phyloP scores from a whole-genome alignment of 352 stramenopile species.

The Pythium sukuiense region DNA sequence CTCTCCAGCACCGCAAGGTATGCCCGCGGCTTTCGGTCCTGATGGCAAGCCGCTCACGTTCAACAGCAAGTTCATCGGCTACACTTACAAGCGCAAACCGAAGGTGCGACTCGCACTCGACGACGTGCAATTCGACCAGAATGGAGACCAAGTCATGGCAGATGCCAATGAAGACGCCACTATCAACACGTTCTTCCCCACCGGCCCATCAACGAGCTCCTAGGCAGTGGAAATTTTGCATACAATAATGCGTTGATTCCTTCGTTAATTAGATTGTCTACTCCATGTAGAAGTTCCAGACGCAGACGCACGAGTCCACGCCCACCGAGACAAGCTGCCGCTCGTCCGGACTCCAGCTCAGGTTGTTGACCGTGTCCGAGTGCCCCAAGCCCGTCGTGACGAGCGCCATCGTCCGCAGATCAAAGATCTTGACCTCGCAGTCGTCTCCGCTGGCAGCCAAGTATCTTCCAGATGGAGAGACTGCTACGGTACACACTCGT shows the following conservation, averaged over 20 bases:
- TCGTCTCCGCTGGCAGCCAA: constrained; percentile 84
- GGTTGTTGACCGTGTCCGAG: constrained; percentile 62
- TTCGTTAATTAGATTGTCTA: not conserved
- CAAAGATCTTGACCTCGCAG: constrained; percentile 80
- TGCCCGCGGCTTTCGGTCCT: constrained; percentile 48
- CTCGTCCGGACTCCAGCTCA: constrained; percentile 90
- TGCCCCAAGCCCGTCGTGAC: constrained; percentile 62
- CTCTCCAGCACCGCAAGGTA: constrained; percentile 28
- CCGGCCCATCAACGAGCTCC: not conserved
- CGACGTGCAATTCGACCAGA: constrained; percentile 64
- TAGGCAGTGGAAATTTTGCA: constrained; percentile 4
- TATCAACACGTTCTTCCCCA: constrained; percentile 12
- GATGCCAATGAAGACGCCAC: constrained; percentile 15
- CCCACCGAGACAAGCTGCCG: constrained; percentile 90
- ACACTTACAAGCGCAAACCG: constrained; percentile 88
- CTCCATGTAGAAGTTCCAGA: constrained; percentile 90
- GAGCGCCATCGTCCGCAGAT: constrained; percentile 45
- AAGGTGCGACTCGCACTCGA: constrained; percentile 80
- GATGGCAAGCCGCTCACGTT: constrained; percentile 85
- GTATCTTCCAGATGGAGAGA: constrained; percentile 72
- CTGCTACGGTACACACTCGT: constrained; percentile 40
- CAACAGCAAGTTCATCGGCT: constrained; percentile 91
- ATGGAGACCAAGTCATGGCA: constrained; percentile 28
- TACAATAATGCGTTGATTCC: not conserved
- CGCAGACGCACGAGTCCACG: constrained; percentile 86